These are phyloP conservation scores for Dryas integrifolia DNA, from an alignment of 331 rosid species.

Conservation along the genomic window DNA sequence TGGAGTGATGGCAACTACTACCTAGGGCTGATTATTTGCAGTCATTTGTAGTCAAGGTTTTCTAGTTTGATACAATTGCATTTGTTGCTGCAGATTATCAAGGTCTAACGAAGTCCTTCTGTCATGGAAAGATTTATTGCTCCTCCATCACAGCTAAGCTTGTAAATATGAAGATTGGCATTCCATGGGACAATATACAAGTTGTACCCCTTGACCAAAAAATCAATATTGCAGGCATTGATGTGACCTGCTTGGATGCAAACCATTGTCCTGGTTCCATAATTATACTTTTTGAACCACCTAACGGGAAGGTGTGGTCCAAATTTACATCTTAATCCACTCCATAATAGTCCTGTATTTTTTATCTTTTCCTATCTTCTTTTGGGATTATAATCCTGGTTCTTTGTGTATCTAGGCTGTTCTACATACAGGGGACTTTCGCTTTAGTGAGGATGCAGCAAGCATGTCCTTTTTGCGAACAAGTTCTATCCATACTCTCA, in stretches of 20 bases:
- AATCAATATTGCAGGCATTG: constrained; percentile 62
- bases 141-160: constrained; percentile 75
- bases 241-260: constrained; percentile 92
- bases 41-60: constrained; percentile 14
- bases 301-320: constrained; percentile 77
- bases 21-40: constrained; percentile 8
- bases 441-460: constrained; percentile 63
- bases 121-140: constrained; percentile 90
- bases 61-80: constrained; percentile 22
- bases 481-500: constrained; percentile 59
- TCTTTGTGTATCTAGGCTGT: constrained; percentile 52
- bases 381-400: constrained; percentile 18
- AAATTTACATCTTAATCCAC: constrained; percentile 29
- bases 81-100: constrained; percentile 76
- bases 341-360: constrained; percentile 5
- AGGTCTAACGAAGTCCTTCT: constrained; percentile 87
- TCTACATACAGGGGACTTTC: constrained; percentile 93
- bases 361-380: constrained; percentile 7
- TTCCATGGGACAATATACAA: constrained; percentile 75
- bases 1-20: background rate
- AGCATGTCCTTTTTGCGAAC: constrained; percentile 44
- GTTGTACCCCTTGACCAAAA: constrained; percentile 70
- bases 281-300: constrained; percentile 85
- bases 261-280: constrained; percentile 94
- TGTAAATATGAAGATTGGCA: constrained; percentile 89